Conservation (phyloP, 495 filamentous ascomycete genomes). For the Penicillium egyptiacum region DNA sequence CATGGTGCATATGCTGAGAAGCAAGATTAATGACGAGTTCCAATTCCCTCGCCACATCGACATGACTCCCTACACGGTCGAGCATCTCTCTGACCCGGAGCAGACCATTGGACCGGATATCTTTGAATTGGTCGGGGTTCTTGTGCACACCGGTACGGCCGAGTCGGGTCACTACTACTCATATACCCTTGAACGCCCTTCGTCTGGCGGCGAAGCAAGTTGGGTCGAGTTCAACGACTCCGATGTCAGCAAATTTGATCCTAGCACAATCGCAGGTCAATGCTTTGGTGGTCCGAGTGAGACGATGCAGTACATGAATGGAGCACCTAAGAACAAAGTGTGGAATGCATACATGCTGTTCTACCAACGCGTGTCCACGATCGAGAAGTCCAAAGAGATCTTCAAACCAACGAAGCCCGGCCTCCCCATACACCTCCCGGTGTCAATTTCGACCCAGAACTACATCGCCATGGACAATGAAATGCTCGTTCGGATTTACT, state of each 20-base stretch:
- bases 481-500: conserved; percentile 70
- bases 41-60: conserved; percentile 82
- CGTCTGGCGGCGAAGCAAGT: conserved; percentile 43
- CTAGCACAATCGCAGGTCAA: conserved; percentile 63
- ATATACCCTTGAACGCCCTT: conserved; percentile 79
- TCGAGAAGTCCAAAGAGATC: conserved; percentile 40
- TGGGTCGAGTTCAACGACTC: conserved; percentile 98
- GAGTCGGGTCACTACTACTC: conserved; percentile 98
- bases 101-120: conserved; percentile 59
- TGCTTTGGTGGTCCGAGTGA: conserved; percentile 79
- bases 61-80: conserved; percentile 87
- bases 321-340: conserved; percentile 58
- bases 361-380: conserved; percentile 77
- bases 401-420: conserved; percentile 33
- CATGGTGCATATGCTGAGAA: conserved; percentile 74
- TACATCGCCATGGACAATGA: conserved; percentile 73
- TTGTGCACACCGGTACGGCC: conserved; percentile 90
- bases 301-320: conserved; percentile 39
- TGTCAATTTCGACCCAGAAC: conserved; percentile 56
- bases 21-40: conserved; percentile 96
- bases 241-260: conserved; percentile 73
- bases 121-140: conserved; percentile 88
- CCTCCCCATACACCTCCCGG: conserved; percentile 54
- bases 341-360: conserved; percentile 98
- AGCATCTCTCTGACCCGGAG: conserved; percentile 70